phyloP scores from a whole-genome alignment of 345 rosid species.

The Eucalyptus paniculata region DNA sequence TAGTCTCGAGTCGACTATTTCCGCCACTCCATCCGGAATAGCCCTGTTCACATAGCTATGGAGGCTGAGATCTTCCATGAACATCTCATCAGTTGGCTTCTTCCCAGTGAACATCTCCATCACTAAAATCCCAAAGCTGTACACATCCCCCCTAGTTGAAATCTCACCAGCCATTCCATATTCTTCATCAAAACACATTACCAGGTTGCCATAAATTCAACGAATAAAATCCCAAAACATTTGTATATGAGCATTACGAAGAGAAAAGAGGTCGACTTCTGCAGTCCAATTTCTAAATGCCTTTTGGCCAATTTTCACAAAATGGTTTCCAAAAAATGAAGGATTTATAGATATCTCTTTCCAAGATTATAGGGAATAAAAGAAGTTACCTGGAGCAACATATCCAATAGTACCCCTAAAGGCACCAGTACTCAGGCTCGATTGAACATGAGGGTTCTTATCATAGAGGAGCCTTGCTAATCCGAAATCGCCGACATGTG shows the following conservation, averaged over 20 bases:
- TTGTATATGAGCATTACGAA: background rate
- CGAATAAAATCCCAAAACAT: background rate
- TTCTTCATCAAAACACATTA: background rate
- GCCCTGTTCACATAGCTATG: constrained; percentile 1
- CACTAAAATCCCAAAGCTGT: constrained; percentile 24
- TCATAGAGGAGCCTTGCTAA: constrained; percentile 5
- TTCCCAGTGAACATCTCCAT: constrained; percentile 17
- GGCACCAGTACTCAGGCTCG: background rate
- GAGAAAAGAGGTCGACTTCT: background rate
- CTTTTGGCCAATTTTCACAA: background rate
- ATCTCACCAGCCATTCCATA: constrained; percentile 11
- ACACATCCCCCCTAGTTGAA: constrained; percentile 15
- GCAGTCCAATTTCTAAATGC: background rate
- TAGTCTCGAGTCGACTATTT: background rate
- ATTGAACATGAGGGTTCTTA: background rate
- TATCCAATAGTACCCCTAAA: constrained; percentile 12
- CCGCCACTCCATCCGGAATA: background rate
- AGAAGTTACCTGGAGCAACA: constrained; percentile 4
- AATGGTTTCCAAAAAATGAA: background rate
- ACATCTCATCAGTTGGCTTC: constrained; percentile 11
- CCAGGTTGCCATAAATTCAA: background rate
- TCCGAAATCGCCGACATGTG: constrained; percentile 18
- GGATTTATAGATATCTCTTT: background rate
- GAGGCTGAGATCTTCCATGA: constrained; percentile 7
- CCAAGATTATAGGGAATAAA: background rate